Conservation (phyloP, 164 flowering plant species). For the Umbellularia californica region DNA sequence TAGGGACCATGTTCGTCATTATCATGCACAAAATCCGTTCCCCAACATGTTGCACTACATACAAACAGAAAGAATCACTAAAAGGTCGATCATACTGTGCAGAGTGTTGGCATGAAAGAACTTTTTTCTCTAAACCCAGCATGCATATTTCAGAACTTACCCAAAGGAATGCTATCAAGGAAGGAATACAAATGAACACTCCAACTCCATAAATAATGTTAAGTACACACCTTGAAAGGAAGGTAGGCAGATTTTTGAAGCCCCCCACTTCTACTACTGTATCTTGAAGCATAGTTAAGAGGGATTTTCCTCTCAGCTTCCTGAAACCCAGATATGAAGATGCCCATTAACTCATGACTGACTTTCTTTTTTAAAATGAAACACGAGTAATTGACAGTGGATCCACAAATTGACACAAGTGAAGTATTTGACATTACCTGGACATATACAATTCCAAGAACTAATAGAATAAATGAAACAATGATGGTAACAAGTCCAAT, state of each 20-base stretch:
- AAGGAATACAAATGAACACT: neutral
- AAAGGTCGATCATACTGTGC: too few species aligned
- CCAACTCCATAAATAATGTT: neutral
- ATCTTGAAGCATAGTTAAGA: slow-evolving; percentile 94
- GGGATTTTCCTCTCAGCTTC: slow-evolving; percentile 99
- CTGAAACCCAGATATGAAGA: slow-evolving; percentile 47
- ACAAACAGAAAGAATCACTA: too few species aligned
- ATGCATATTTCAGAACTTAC: too few species aligned
- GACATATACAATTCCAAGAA: slow-evolving; percentile 94
- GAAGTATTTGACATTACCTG: slow-evolving; percentile 54
- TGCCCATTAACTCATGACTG: slow-evolving; percentile 8
- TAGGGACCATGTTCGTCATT: too few species aligned
- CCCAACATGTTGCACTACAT: too few species aligned
- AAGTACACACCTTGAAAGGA: slow-evolving; percentile 79
- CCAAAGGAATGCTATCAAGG: neutral
- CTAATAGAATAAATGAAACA: slow-evolving; percentile 72
- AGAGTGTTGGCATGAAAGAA: too few species aligned
- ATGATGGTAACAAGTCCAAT: slow-evolving; percentile 62
- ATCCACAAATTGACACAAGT: slow-evolving; percentile 3
- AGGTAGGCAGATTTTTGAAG: slow-evolving; percentile 91
- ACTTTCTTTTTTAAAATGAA: neutral
- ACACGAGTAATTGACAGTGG: neutral
- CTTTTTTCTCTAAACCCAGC: too few species aligned
- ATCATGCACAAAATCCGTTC: too few species aligned
- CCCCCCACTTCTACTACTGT: slow-evolving; percentile 67